Percentiles rank a stretch among this genome's conserved stretches.
Conservation (phyloP, 2,329 filamentous ascomycete species). For the Lasiodiplodia citricola region DNA sequence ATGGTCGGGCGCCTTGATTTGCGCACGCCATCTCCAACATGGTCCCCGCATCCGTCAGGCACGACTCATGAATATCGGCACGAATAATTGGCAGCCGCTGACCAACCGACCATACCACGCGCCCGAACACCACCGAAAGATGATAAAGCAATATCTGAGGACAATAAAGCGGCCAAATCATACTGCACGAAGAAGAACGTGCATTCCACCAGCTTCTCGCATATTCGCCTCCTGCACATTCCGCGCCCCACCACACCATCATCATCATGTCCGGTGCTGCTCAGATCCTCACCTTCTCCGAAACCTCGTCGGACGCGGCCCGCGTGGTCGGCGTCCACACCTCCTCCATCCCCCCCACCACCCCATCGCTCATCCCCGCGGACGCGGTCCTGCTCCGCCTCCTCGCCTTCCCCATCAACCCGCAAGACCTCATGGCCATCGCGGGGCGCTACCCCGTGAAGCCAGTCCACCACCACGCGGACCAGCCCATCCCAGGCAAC, state of each 20-base stretch:
- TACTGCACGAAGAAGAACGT: too few species aligned
- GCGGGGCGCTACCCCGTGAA: slow-evolving; percentile 33
- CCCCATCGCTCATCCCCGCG: neutral
- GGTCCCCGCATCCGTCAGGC: neutral
- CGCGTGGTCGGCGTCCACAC: neutral
- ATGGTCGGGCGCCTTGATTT: neutral
- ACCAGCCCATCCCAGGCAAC: slow-evolving; percentile 31
- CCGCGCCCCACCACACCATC: neutral
- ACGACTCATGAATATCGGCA: neutral
- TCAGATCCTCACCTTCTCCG: slow-evolving; percentile 1
- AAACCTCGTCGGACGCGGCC: neutral
- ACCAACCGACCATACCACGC: too few species aligned
- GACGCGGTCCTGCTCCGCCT: slow-evolving; percentile 28
- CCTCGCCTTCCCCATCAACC: slow-evolving; percentile 34
- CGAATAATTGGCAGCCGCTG: too few species aligned
- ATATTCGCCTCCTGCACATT: too few species aligned
- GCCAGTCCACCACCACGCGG: slow-evolving; percentile 26
- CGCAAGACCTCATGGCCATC: slow-evolving; percentile 33
- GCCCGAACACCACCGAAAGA: too few species aligned
- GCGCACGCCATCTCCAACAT: neutral
- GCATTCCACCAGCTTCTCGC: too few species aligned
- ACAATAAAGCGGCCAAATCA: too few species aligned
- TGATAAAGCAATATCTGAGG: too few species aligned
- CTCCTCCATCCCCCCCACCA: neutral
- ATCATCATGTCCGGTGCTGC: neutral